A percentile compares a stretch with the other conserved stretches of the same genome.
phyloP scores from a whole-genome alignment of 2,329 filamentous ascomycete genomes.

The Calonectria hawksworthii region DNA sequence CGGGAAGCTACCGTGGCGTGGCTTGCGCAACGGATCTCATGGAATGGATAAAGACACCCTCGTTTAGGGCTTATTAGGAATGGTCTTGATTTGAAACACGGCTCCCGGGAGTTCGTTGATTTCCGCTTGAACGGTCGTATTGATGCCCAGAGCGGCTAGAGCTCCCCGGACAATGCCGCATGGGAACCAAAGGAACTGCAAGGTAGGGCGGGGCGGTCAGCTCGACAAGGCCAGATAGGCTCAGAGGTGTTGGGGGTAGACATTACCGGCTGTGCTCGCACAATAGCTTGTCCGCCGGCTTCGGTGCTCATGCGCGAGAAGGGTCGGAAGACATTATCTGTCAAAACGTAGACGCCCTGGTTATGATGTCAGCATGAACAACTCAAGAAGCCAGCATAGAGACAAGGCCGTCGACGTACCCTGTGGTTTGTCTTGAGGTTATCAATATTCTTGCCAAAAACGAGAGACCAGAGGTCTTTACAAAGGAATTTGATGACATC shows the following conservation, averaged over 20 bases:
- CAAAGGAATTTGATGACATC: conserved; percentile 99
- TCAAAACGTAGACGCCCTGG: conserved; percentile 94
- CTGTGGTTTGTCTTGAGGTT: conserved; percentile 99
- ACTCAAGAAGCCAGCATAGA: neutral
- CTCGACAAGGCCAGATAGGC: neutral
- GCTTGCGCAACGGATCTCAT: conserved; percentile 41
- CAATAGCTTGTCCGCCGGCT: conserved; percentile 78
- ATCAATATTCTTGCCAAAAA: conserved; percentile 97
- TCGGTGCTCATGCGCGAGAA: conserved; percentile 92
- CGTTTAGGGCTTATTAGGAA: conserved; percentile 68
- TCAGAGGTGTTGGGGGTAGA: conserved; percentile 33
- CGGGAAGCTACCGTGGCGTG: conserved; percentile 34
- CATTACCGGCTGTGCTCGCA: conserved; percentile 83
- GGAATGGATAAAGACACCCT: conserved; percentile 32
- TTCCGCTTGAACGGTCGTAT: conserved; percentile 92
- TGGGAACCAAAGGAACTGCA: conserved; percentile 92
- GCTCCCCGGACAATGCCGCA: conserved; percentile 93
- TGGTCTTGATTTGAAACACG: conserved; percentile 95
- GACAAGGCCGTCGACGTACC: conserved; percentile 58
- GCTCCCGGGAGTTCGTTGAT: conserved; percentile 88
- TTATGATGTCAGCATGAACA: conserved; percentile 19
- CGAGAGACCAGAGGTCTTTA: conserved; percentile 96
- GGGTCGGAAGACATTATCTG: conserved; percentile 91
- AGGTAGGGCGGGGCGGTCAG: conserved; percentile 27
- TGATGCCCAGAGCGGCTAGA: conserved; percentile 92